Percentiles rank a stretch among this genome's conserved stretches.
phyloP scores from a whole-genome alignment of 441 rosid genomes.

The Geranium incanum region DNA sequence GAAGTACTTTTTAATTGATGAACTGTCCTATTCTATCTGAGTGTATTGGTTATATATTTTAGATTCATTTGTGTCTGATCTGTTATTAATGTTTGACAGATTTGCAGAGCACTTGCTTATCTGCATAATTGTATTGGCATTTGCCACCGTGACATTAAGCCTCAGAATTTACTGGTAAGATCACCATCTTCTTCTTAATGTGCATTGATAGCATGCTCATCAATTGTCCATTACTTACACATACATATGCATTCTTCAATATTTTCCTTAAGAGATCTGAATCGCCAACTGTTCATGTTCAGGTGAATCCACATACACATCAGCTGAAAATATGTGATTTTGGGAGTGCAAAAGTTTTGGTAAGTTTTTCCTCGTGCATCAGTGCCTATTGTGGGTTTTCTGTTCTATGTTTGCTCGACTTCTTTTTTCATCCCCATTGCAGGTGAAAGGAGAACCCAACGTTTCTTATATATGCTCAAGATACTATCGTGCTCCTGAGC shows the following conservation, averaged over 20 bases:
- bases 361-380: slow-evolving; percentile 26
- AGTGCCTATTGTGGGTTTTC: neutral
- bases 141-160: slow-evolving; percentile 96
- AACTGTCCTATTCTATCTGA: neutral
- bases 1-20: neutral
- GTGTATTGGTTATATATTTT: no score
- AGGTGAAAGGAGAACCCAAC: slow-evolving; percentile 46
- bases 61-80: no score
- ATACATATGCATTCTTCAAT: neutral
- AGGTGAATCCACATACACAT: slow-evolving; percentile 97
- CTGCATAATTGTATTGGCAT: slow-evolving; percentile 82
- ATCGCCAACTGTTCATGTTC: slow-evolving; percentile 21
- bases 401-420: slow-evolving; percentile 18
- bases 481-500: slow-evolving; percentile 98
- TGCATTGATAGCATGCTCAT: no score
- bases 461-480: slow-evolving; percentile 71
- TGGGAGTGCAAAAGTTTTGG: slow-evolving; percentile 98
- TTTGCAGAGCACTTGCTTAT: slow-evolving; percentile 93
- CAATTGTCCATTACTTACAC: neutral
- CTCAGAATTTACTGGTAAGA: slow-evolving; percentile 87
- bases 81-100: no score
- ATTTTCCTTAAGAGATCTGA: slow-evolving; percentile 5
- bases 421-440: slow-evolving; percentile 19
- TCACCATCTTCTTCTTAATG: slow-evolving; percentile 5
- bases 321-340: slow-evolving; percentile 55